These are phyloP conservation scores for Boeremia exigua DNA, from an alignment of 2,329 filamentous ascomycete species.

Conservation along the genomic window DNA sequence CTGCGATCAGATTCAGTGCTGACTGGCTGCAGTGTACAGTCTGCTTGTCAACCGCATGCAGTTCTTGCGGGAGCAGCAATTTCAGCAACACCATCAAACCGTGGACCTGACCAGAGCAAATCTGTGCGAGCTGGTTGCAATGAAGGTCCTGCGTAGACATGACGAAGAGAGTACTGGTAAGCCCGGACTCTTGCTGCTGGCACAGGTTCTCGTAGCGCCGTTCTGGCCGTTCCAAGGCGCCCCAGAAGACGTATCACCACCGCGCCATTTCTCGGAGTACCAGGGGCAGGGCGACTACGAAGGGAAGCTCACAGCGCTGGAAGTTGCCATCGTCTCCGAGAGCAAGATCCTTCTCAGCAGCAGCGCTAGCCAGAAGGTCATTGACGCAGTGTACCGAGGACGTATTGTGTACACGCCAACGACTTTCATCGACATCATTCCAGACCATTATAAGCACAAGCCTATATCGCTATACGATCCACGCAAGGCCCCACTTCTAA, in stretches of 20 bases:
- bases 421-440: constrained; percentile 81
- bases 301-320: constrained; percentile 75
- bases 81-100: constrained; percentile 78
- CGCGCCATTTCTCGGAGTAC: constrained; percentile 58
- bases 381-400: constrained; percentile 82
- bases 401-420: constrained; percentile 83
- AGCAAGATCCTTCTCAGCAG: constrained; percentile 79
- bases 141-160: constrained; percentile 76
- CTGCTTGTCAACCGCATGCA: constrained; percentile 81
- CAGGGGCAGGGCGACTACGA: constrained; percentile 57
- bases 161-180: constrained; percentile 77
- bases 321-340: constrained; percentile 82
- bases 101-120: constrained; percentile 79
- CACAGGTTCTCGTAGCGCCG: constrained; percentile 80
- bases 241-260: constrained; percentile 67
- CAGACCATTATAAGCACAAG: constrained; percentile 84
- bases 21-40: constrained; percentile 69
- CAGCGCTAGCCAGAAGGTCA: constrained; percentile 80
- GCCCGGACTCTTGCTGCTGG: constrained; percentile 73
- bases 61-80: constrained; percentile 78
- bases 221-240: constrained; percentile 88
- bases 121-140: constrained; percentile 80
- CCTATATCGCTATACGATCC: constrained; percentile 84
- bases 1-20: neutral
- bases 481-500: constrained; percentile 74